Evolutionary conservation across 2,329 filamentous ascomycete genomes (phyloP).

Genomic region (Paraphaeosphaeria sporulosa): DNA sequence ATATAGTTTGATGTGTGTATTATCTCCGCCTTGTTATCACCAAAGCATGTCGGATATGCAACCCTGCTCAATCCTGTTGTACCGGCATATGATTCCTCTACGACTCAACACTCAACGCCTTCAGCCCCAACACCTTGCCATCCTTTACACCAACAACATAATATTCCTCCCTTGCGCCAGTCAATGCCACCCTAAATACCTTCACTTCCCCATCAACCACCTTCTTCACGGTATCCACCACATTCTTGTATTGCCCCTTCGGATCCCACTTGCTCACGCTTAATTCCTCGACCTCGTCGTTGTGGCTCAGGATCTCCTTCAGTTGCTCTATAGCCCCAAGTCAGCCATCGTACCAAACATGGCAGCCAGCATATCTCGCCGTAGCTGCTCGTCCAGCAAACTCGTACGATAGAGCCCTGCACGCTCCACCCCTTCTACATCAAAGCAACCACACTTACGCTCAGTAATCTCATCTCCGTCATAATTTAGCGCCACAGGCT

Average conservation of each 20-base stretch:
- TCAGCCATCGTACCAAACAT: conserved; percentile 15
- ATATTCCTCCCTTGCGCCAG: conserved; percentile 74
- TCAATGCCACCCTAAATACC: conserved; percentile 74
- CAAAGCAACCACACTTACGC: conserved; percentile 48
- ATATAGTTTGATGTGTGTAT: no score
- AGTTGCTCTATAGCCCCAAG: conserved; percentile 68
- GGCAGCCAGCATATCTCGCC: no score
- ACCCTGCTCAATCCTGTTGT: not conserved
- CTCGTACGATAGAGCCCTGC: no score
- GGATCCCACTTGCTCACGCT: conserved; percentile 77
- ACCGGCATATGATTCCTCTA: conserved; percentile 18
- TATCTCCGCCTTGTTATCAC: not conserved
- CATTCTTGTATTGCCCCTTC: conserved; percentile 71
- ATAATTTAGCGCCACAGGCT: conserved; percentile 74
- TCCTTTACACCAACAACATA: conserved; percentile 74
- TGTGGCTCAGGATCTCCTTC: conserved; percentile 68
- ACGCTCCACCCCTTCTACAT: not conserved
- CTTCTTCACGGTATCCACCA: conserved; percentile 73
- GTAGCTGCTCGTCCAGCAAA: no score
- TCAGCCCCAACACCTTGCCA: conserved; percentile 75
- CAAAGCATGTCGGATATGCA: not conserved
- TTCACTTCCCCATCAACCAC: conserved; percentile 73
- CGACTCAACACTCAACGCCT: conserved; percentile 77
- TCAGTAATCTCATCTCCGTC: conserved; percentile 64
- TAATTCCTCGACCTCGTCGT: conserved; percentile 69